phyloP scores from a whole-genome alignment of 2,329 filamentous ascomycete genomes.

The Botrytis hyacinthi region DNA sequence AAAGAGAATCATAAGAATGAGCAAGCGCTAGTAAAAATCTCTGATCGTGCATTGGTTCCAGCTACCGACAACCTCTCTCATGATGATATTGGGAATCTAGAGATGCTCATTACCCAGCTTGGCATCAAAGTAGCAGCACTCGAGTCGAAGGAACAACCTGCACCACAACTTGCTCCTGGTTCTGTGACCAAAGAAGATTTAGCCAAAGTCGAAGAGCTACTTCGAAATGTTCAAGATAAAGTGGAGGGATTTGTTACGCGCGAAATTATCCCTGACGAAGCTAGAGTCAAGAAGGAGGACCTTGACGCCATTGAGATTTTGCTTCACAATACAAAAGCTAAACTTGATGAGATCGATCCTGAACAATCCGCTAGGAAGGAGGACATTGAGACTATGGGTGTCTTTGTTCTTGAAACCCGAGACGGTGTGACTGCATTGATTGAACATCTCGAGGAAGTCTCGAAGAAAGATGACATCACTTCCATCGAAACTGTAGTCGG shows the following conservation, averaged over 20 bases:
- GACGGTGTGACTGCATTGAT: constrained; percentile 67
- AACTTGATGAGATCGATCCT: constrained; percentile 78
- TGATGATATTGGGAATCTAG: constrained; percentile 81
- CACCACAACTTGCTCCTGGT: constrained; percentile 43
- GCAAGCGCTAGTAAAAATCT: constrained; percentile 50
- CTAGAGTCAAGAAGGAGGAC: constrained; percentile 72
- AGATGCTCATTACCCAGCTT: constrained; percentile 77
- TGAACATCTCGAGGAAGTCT: constrained; percentile 65
- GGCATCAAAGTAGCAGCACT: constrained; percentile 81
- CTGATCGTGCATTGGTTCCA: constrained; percentile 49
- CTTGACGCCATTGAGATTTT: constrained; percentile 89
- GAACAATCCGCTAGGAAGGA: constrained; percentile 68
- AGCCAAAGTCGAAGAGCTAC: constrained; percentile 52
- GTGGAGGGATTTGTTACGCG: constrained; percentile 52
- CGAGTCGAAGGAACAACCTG: constrained; percentile 52
- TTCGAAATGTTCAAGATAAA: constrained; percentile 55
- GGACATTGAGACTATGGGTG: constrained; percentile 52
- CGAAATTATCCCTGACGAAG: constrained; percentile 40
- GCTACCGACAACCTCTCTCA: constrained; percentile 56
- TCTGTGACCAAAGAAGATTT: constrained; percentile 54
- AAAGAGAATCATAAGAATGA: constrained; percentile 52
- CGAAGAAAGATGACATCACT: constrained; percentile 75
- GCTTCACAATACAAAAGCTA: constrained; percentile 82
- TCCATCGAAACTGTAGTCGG: constrained; percentile 75
- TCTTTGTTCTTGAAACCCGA: constrained; percentile 70